Conservation (phyloP, 345 rosid genomes). For the Iberis pinnata region DNA sequence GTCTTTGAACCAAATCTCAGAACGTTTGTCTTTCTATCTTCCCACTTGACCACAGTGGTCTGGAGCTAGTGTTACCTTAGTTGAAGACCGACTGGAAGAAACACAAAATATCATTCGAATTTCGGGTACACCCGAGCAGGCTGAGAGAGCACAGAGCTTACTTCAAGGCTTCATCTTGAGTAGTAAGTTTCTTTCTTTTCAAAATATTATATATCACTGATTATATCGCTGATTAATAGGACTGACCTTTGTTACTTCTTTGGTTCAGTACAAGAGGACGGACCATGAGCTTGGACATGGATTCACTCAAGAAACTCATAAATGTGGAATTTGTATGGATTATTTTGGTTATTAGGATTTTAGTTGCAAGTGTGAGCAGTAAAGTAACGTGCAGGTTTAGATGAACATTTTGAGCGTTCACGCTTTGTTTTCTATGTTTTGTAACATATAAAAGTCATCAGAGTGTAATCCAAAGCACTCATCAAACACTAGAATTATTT, state of each 20-base stretch:
- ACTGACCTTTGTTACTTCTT: slow-evolving; percentile 17
- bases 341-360: slow-evolving; percentile 13
- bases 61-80: slow-evolving; percentile 77
- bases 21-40: background rate
- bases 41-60: slow-evolving; percentile 50
- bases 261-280: slow-evolving; percentile 71
- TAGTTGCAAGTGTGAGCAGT: slow-evolving; percentile 1
- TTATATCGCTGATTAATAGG: too few relatives aligned
- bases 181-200: slow-evolving; percentile 45
- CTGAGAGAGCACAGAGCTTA: slow-evolving; percentile 92
- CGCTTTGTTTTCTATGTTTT: too few relatives aligned
- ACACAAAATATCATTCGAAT: slow-evolving; percentile 67
- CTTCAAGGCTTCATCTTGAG: slow-evolving; percentile 97
- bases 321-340: slow-evolving; percentile 14
- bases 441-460: too few relatives aligned
- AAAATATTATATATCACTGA: background rate
- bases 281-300: slow-evolving; percentile 30
- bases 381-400: background rate
- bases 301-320: slow-evolving; percentile 2
- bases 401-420: too few relatives aligned
- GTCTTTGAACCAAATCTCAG: background rate
- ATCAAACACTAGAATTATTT: too few relatives aligned
- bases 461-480: too few relatives aligned
- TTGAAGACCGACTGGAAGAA: slow-evolving; percentile 66
- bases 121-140: slow-evolving; percentile 95